phyloP scores from a whole-genome alignment of 768 basidiomycete genomes.

The Suillus weaverae region DNA sequence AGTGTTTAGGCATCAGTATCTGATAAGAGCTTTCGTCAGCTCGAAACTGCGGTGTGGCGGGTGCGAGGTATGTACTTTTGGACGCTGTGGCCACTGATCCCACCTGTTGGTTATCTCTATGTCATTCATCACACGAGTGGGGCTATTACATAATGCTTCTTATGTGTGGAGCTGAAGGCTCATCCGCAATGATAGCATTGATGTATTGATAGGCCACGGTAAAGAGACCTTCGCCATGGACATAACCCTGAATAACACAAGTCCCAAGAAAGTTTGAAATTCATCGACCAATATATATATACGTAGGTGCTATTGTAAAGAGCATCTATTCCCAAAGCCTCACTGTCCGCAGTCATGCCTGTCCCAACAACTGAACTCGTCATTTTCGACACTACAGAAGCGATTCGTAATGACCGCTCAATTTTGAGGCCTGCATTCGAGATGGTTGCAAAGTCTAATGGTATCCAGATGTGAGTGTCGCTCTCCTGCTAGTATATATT shows the following conservation, averaged over 20 bases:
- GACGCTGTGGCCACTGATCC: neutral
- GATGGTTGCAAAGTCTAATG: slow-evolving; percentile 12
- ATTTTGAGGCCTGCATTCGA: slow-evolving; percentile 11
- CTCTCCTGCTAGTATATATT: neutral
- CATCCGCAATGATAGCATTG: too few relatives aligned
- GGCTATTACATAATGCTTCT: too few relatives aligned
- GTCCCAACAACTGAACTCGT: slow-evolving; percentile 24
- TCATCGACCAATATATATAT: neutral
- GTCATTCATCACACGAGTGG: neutral
- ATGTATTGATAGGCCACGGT: too few relatives aligned
- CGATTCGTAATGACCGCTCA: slow-evolving; percentile 8
- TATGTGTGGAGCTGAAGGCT: too few relatives aligned
- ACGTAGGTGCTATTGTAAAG: neutral
- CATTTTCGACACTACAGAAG: slow-evolving; percentile 18
- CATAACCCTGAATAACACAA: neutral
- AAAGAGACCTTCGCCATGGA: neutral
- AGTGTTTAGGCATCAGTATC: neutral
- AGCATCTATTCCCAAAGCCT: neutral
- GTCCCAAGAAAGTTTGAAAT: neutral
- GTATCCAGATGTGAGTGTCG: slow-evolving; percentile 16
- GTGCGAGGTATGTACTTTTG: neutral
- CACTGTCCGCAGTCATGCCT: slow-evolving; percentile 7
- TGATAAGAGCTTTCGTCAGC: neutral
- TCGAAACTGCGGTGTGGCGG: neutral
- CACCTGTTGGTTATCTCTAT: neutral